Evolutionary conservation across 306 rosid genomes (phyloP).

Genomic region (Mucuna pruriens): DNA sequence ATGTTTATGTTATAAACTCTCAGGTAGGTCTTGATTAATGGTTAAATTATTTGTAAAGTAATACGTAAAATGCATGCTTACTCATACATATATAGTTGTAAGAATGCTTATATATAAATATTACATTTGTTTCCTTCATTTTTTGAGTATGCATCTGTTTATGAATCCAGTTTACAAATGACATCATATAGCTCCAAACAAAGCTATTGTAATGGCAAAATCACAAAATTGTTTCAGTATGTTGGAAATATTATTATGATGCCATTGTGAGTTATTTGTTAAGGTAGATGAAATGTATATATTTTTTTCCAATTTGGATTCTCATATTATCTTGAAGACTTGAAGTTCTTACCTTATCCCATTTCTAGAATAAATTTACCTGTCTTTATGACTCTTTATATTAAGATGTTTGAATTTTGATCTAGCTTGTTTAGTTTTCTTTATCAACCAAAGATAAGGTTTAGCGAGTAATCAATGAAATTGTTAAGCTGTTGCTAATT

Average conservation of each 20-base stretch:
- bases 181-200: constrained; percentile 20
- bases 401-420: constrained; percentile 15
- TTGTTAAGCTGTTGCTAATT: constrained; percentile 38
- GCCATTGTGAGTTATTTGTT: constrained; percentile 1
- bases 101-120: background rate
- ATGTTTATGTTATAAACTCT: constrained; percentile 87
- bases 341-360: background rate
- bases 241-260: constrained; percentile 32
- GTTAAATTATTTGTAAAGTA: background rate
- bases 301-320: background rate
- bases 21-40: constrained; percentile 64
- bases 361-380: constrained; percentile 3
- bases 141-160: background rate
- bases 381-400: background rate
- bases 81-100: background rate
- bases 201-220: constrained; percentile 11
- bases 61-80: background rate
- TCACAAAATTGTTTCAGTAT: background rate
- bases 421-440: background rate
- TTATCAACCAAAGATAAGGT: background rate
- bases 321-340: constrained; percentile 10
- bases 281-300: background rate
- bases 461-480: background rate
- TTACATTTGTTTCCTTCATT: background rate
- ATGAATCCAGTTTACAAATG: background rate